phyloP scores from a whole-genome alignment of 2,329 filamentous ascomycete genomes.

The Decorospora gaudefroyi region DNA sequence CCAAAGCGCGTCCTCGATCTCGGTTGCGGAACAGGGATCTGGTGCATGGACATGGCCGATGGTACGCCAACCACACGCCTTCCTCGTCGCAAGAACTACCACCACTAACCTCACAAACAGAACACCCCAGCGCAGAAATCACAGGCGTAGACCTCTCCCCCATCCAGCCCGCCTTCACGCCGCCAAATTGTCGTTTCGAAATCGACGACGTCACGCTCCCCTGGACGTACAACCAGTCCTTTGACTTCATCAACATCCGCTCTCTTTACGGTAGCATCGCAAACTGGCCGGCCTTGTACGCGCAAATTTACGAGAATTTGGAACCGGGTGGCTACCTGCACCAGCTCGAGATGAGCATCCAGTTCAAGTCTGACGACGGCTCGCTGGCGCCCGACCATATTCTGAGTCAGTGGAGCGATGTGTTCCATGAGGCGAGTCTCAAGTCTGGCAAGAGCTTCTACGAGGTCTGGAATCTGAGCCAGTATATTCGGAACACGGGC shows the following conservation, averaged over 20 bases:
- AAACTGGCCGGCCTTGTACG: conserved; percentile 50
- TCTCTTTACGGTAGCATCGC: conserved; percentile 51
- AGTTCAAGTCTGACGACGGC: conserved; percentile 48
- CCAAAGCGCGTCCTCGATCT: conserved; percentile 30
- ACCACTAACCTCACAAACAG: background rate
- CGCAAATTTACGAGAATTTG: conserved; percentile 32
- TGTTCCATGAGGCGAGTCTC: conserved; percentile 31
- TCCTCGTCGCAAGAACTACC: background rate
- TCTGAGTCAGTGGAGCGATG: conserved; percentile 29
- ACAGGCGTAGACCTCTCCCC: conserved; percentile 54
- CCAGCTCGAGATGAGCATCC: conserved; percentile 49
- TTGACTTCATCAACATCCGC: conserved; percentile 53
- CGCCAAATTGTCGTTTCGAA: conserved; percentile 53
- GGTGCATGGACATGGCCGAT: conserved; percentile 37
- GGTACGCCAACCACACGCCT: conserved; percentile 4
- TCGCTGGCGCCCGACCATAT: conserved; percentile 41
- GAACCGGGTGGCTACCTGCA: conserved; percentile 49
- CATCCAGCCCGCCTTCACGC: conserved; percentile 53
- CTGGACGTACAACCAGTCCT: conserved; percentile 45
- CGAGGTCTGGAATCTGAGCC: conserved; percentile 34
- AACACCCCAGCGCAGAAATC: conserved; percentile 45
- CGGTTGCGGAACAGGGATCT: conserved; percentile 38
- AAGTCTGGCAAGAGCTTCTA: conserved; percentile 35
- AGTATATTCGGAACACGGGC: conserved; percentile 31
- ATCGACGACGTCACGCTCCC: conserved; percentile 50